Percentiles rank a stretch among this genome's conserved stretches.
These are phyloP conservation scores for Plasmodium falciparum DNA, from an alignment of 169 alveolate species.

Conservation along the genomic window DNA sequence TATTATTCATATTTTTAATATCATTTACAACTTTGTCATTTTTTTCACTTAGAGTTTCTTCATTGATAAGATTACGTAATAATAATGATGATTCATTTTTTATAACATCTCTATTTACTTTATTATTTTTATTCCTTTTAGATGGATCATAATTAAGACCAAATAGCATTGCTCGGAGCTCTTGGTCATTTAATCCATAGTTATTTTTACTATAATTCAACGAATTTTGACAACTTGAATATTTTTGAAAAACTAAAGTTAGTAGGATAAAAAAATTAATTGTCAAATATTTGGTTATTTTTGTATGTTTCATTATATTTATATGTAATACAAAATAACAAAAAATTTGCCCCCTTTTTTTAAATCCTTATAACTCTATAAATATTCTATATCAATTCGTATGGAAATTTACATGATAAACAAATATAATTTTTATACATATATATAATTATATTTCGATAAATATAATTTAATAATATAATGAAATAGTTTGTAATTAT, in stretches of 20 bases:
- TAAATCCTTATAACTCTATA: too few species aligned
- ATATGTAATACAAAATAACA: background rate
- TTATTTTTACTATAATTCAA: conserved; percentile 25
- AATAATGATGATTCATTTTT: conserved; percentile 53
- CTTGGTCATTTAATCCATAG: conserved; percentile 63
- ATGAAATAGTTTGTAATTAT: too few species aligned
- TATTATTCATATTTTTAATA: conserved; percentile 26
- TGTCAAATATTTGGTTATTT: conserved; percentile 20
- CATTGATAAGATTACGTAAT: conserved; percentile 51
- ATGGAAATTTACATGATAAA: too few species aligned
- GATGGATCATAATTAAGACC: conserved; percentile 54
- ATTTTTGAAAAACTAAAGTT: conserved; percentile 35
- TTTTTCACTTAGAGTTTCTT: conserved; percentile 21
- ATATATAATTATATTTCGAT: too few species aligned
- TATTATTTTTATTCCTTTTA: conserved; percentile 24
- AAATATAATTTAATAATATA: too few species aligned
- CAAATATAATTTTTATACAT: too few species aligned
- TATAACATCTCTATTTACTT: conserved; percentile 26
- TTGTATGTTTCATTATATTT: conserved; percentile 33
- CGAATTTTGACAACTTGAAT: conserved; percentile 46
- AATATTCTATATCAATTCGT: too few species aligned
- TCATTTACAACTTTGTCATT: conserved; percentile 25
- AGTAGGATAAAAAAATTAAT: conserved; percentile 25
- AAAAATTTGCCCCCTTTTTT: too few species aligned
- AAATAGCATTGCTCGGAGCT: conserved; percentile 53